Evolutionary conservation across 2,329 filamentous ascomycete genomes (phyloP).

Genomic region (Bipolaris victoriae): DNA sequence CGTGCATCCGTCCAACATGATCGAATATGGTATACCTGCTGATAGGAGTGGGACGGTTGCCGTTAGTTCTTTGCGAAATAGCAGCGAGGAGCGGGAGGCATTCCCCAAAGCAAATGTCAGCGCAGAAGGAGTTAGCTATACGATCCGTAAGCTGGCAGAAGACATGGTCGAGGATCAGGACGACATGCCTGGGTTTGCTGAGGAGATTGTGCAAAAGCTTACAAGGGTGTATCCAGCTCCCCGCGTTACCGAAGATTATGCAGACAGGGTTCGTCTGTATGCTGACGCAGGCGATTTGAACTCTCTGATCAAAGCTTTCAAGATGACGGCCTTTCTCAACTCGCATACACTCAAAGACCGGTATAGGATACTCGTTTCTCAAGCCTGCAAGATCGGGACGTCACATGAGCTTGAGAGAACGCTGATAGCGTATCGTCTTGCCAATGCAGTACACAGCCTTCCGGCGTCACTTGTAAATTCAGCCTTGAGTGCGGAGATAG

Average conservation of each 20-base stretch:
- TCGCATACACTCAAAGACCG: constrained; percentile 38
- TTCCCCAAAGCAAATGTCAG: constrained; percentile 30
- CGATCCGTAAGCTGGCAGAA: constrained; percentile 43
- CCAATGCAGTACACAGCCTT: constrained; percentile 27
- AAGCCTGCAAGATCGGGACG: constrained; percentile 30
- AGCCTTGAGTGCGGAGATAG: constrained; percentile 32
- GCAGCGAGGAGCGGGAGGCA: constrained; percentile 21
- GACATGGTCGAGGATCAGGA: constrained; percentile 37
- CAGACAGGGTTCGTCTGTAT: not conserved
- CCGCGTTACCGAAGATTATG: not conserved
- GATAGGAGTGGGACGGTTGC: constrained; percentile 52
- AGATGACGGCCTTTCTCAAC: constrained; percentile 32
- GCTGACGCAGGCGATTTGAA: constrained; percentile 6
- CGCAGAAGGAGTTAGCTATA: constrained; percentile 45
- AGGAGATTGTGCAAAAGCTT: constrained; percentile 32
- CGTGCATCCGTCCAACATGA: constrained; percentile 62
- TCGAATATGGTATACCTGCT: constrained; percentile 61
- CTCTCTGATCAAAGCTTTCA: constrained; percentile 27
- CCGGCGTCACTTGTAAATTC: constrained; percentile 22
- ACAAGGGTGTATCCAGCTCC: constrained; percentile 20
- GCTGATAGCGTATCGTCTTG: constrained; percentile 43
- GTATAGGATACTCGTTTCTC: constrained; percentile 38
- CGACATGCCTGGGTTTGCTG: constrained; percentile 28
- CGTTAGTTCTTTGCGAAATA: constrained; percentile 33
- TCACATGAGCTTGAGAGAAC: constrained; percentile 28